Base-by-base conservation (phyloP, 805 yeast species). In the Teunomyces kruisii region DNA sequence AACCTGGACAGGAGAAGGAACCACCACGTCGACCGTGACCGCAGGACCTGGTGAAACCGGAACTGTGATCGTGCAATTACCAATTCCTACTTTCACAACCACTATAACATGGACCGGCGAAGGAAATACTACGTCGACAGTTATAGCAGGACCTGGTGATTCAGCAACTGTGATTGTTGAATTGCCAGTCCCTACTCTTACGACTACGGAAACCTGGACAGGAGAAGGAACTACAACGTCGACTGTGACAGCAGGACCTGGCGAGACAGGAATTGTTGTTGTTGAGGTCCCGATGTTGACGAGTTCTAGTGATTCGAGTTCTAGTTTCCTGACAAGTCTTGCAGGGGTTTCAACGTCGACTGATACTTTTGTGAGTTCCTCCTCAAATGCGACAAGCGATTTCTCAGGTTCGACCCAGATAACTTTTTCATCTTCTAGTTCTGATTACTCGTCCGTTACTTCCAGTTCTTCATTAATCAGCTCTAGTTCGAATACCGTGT, bases 121-220 rank as follows among this genome's bases (percentile, higher is more conserved):
- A 9, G 32, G 9, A 13, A 45, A 46, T 40, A 16, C 43, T 3
- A 39, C 49, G 4, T 39, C 48, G 3, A 45, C 51, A 9, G 42
- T 48, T 46, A 47, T 53, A 8, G 44, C 45, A 3, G 3, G n/a
- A 12, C 39, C 44, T n/a, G 55, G 54, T 13, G 46, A 39, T 28
- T 48, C 32, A 13, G 52, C 39, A n/a, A 43, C 58, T 4, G 50
- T 52, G 2, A 26, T 45, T 1, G 45, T 55, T 4, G 50, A 50
- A 12, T 28, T 51, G 10, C 56, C 54, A 4, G 42, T 40, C 19
- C 44, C 48, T 6, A 44, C 52, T 4, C 27, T 51, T 3, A 53
- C 52, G 9, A 44, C 45, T 26, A 51, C 52, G 6, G 14, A n/a
- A 10, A 33, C 38, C 7, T 33, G 38, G 38, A 50, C 57, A 4